phyloP scores from a whole-genome alignment of 768 basidiomycete genomes.

The Psilocybe cubensis region DNA sequence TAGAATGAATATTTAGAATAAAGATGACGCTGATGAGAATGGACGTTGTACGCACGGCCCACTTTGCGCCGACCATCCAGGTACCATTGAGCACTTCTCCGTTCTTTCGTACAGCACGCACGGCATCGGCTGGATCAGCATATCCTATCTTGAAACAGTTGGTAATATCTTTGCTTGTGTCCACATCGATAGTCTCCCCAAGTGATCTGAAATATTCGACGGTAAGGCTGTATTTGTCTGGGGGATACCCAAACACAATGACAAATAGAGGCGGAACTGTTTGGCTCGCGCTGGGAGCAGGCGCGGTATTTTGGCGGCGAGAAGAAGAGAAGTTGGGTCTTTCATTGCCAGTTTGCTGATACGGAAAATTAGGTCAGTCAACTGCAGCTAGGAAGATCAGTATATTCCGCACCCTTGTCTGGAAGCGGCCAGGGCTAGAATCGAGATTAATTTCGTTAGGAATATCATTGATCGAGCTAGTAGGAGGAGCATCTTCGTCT shows the following conservation, averaged over 20 bases:
- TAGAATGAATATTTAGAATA: conserved; percentile 24
- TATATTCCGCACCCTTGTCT: conserved; percentile 42
- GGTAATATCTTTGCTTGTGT: conserved; percentile 65
- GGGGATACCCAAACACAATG: conserved; percentile 88
- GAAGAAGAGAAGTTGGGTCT: conserved; percentile 36
- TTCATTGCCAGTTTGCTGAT: conserved; percentile 44
- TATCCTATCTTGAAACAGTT: conserved; percentile 89
- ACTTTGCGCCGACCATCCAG: conserved; percentile 88
- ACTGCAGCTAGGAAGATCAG: conserved; percentile 4
- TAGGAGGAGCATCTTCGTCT: conserved; percentile 84
- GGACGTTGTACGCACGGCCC: conserved; percentile 60
- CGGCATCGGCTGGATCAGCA: conserved; percentile 68
- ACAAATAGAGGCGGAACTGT: conserved; percentile 57
- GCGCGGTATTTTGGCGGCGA: conserved; percentile 34
- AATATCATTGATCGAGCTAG: conserved; percentile 74
- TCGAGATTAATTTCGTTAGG: conserved; percentile 58
- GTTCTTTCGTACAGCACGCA: conserved; percentile 80
- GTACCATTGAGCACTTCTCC: conserved; percentile 76
- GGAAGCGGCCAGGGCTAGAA: conserved; percentile 42
- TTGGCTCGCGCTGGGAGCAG: conserved; percentile 22
- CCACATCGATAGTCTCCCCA: conserved; percentile 70
- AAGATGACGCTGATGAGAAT: not conserved
- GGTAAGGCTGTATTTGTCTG: conserved; percentile 72
- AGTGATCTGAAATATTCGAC: conserved; percentile 78
- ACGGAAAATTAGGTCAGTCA: not conserved